A percentile compares a stretch with the other conserved stretches of the same genome.
phyloP scores from a whole-genome alignment of 805 yeast genomes.

The Candida incommunis region DNA sequence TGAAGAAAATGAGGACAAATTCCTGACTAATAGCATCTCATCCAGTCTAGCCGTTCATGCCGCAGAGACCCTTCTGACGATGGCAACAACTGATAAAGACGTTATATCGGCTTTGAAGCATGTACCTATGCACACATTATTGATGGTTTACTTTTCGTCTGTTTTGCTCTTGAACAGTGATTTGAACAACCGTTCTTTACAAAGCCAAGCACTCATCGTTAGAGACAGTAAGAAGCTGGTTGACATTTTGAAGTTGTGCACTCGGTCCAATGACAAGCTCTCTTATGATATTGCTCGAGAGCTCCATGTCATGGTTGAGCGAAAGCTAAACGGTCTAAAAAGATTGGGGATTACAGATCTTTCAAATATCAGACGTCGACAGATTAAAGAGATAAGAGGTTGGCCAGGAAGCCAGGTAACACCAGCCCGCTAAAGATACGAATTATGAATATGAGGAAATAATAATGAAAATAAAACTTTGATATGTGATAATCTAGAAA shows the following conservation, averaged over 20 bases:
- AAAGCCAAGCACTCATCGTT: background rate
- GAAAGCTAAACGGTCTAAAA: background rate
- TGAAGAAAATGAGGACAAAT: conserved; percentile 5
- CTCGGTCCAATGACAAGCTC: background rate
- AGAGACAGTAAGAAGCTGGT: background rate
- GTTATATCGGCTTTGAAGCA: conserved; percentile 40
- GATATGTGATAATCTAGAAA: no score
- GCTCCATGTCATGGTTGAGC: background rate
- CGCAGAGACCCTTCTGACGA: conserved; percentile 45
- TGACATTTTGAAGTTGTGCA: background rate
- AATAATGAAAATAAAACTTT: no score
- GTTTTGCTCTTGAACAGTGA: conserved; percentile 28
- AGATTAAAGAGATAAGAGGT: background rate
- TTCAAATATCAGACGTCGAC: background rate
- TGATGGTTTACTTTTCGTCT: conserved; percentile 58
- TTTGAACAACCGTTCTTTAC: background rate
- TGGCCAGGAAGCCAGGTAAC: background rate
- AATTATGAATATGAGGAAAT: no score
- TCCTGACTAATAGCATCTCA: conserved; percentile 8
- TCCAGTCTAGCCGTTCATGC: conserved; percentile 37
- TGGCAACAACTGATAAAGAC: conserved; percentile 46
- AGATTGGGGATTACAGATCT: background rate
- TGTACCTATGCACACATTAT: conserved; percentile 60
- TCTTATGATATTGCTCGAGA: background rate
- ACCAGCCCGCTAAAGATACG: no score